A percentile compares a stretch with the other conserved stretches of the same genome.
phyloP scores from a whole-genome alignment of 768 basidiomycete genomes.

The Floccularia luteovirens region DNA sequence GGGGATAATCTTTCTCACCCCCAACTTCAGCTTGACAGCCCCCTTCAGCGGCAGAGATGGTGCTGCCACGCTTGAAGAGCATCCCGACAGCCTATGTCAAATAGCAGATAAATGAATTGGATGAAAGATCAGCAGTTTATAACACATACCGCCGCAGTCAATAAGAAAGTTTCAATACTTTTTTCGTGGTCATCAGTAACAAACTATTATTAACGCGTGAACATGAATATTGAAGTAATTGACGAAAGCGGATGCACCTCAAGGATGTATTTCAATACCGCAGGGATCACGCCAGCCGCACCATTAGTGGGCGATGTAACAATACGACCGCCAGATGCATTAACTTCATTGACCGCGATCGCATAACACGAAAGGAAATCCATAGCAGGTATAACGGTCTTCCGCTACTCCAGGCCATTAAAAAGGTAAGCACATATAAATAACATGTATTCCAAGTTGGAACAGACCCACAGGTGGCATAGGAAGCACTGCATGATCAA shows the following conservation, averaged over 20 bases:
- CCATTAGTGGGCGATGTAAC: conserved; percentile 95
- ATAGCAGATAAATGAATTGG: conserved; percentile 1
- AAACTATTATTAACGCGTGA: conserved; percentile 39
- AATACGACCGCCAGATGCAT: conserved; percentile 87
- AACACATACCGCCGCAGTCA: conserved; percentile 71
- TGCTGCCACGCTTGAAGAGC: conserved; percentile 96
- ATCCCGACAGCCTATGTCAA: conserved; percentile 72
- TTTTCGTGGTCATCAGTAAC: conserved; percentile 88
- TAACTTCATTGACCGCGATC: conserved; percentile 93
- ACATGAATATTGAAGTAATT: conserved; percentile 1
- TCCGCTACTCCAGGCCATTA: too few species aligned
- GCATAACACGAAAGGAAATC: conserved; percentile 94
- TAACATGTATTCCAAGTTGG: not conserved
- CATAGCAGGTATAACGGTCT: conserved; percentile 85
- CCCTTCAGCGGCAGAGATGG: conserved; percentile 94
- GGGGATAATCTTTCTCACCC: conserved; percentile 40
- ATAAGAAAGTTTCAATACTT: conserved; percentile 79
- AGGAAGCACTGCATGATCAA: conserved; percentile 74
- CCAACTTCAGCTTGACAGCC: conserved; percentile 96
- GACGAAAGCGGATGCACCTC: too few species aligned
- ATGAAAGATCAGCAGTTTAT: conserved; percentile 4
- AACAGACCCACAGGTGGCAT: conserved; percentile 64
- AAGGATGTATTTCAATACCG: conserved; percentile 82
- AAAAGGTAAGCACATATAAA: too few species aligned
- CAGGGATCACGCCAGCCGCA: conserved; percentile 90